These are phyloP conservation scores for Monosporascus sp. DNA, from an alignment of 2,329 filamentous ascomycete genomes.

Conservation along the genomic window DNA sequence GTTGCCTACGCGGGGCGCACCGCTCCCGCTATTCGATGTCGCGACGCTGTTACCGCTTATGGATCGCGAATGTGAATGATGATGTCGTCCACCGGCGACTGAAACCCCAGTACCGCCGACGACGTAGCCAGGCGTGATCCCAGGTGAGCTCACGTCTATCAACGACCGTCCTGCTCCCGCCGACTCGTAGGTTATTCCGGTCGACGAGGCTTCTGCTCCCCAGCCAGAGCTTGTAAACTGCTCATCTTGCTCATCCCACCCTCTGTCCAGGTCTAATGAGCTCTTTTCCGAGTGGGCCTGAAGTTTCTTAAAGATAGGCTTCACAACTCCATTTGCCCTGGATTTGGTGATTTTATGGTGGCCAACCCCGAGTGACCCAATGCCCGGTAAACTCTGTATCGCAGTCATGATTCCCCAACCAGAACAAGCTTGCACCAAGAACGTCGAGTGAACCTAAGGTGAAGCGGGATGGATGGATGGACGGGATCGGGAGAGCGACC, in stretches of 20 bases:
- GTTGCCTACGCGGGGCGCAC: conserved; percentile 31
- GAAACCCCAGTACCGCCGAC: conserved; percentile 4
- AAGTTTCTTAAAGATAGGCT: conserved; percentile 58
- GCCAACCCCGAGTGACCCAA: conserved; percentile 16
- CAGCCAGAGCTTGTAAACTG: conserved; percentile 26
- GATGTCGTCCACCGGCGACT: conserved; percentile 17
- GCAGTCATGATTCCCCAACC: conserved; percentile 28
- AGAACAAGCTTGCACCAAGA: not conserved
- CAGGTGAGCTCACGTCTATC: not conserved
- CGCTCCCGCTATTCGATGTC: conserved; percentile 44
- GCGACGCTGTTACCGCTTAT: conserved; percentile 53
- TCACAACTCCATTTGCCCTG: conserved; percentile 44
- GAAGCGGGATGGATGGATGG: not conserved
- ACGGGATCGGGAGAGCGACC: not conserved
- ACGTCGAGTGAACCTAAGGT: not conserved
- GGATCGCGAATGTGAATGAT: conserved; percentile 36
- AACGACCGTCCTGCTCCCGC: not conserved
- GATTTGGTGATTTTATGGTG: conserved; percentile 39
- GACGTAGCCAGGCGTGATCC: conserved; percentile 8
- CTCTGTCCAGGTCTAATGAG: conserved; percentile 56
- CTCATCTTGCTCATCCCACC: conserved; percentile 49
- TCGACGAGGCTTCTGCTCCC: conserved; percentile 8
- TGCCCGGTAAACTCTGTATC: conserved; percentile 25
- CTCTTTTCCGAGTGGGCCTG: conserved; percentile 51
- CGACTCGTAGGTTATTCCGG: conserved; percentile 13